Percentiles rank a stretch among this genome's conserved stretches.
These are phyloP conservation scores for Chlorella sp. DNA, from an alignment of 139 green algal species.

Conservation along the genomic window DNA sequence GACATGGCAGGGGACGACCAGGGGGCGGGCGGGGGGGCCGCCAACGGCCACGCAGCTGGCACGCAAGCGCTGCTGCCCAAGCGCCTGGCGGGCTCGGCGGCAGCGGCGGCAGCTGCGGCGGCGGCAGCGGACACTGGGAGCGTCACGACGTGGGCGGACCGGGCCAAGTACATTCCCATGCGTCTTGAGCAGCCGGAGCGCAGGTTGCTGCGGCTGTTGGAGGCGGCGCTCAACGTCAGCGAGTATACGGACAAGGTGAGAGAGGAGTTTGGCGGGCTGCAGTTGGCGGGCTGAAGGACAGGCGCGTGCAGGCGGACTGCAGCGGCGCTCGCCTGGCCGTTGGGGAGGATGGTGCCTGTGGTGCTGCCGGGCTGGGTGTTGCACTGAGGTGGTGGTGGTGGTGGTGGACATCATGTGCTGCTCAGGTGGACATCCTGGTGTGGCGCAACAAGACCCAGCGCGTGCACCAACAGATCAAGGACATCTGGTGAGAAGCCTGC, in stretches of 20 bases:
- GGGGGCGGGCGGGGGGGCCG: too few relatives aligned
- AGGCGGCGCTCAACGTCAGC: conserved; percentile 81
- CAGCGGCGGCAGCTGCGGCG: conserved; percentile 10
- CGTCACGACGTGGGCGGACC: neutral
- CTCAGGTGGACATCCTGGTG: conserved; percentile 74
- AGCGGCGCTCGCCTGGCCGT: too few relatives aligned
- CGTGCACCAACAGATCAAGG: conserved; percentile 78
- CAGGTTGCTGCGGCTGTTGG: conserved; percentile 73
- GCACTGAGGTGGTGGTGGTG: neutral
- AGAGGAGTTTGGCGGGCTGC: too few relatives aligned
- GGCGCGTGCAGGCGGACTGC: too few relatives aligned
- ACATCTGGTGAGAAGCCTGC: conserved; percentile 28
- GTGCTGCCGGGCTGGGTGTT: neutral
- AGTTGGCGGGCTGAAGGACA: too few relatives aligned
- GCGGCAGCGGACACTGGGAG: neutral
- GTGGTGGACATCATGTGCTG: neutral
- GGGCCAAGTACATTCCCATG: conserved; percentile 52
- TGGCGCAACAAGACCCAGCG: conserved; percentile 69
- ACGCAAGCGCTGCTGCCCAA: too few relatives aligned
- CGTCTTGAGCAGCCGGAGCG: conserved; percentile 65
- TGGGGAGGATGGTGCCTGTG: too few relatives aligned
- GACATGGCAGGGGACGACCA: too few relatives aligned
- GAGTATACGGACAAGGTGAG: conserved; percentile 90
- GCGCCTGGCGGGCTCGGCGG: neutral
- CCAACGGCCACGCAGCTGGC: too few relatives aligned